Evolutionary conservation across 2,329 filamentous ascomycete genomes (phyloP), one percentile per base, ranked within the genome.

Genomic region (Microcyclospora tardicrescens): DNA sequence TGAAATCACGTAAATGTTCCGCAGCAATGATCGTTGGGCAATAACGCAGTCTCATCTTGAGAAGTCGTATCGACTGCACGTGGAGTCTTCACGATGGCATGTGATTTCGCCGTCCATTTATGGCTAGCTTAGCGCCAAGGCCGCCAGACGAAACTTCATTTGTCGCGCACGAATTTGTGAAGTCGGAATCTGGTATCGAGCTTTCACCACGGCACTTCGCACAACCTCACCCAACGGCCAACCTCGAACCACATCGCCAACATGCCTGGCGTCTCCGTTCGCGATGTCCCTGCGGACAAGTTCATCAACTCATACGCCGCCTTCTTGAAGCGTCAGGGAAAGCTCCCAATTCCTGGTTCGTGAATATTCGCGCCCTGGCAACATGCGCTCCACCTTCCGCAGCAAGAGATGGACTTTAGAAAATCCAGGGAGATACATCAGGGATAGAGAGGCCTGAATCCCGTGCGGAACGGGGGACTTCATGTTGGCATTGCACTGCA

Each of bases 251-350:
- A 41, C 54, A 76, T 72, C 73, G 72, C 71, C 71, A 85, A 73
- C 66, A 87, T 87, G 83, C 69, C 80, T 68, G 83, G 81, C 68
- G 74, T 84, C 65, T 76, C 72, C 59, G 83, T 89, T 69, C 81
- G 82, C 71, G 83, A 87, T 72, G 82, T 87, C 66, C 80, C 84
- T 75, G 81, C 83, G 68, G 81, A 86, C 67, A 84, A 87, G 73
- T 91, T 91, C 75, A 87, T 91, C 71, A 69, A 73, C 58, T 75
- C 81, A 63, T 93, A 91, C 66, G 75, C 82, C 64, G 80, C 77
- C 61, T 93, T 91, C 78, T 69, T 93, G 77, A 91, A 91, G 81
- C 79, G 84, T 61, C 84, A 91, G 75, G 84, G 84, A 71, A 89
- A 89, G 75, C 81, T 91, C 57, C 81, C 82, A 63, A 84, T 89